Conservation (phyloP, 345 rosid genomes). For the Eucalyptus cloeziana region DNA sequence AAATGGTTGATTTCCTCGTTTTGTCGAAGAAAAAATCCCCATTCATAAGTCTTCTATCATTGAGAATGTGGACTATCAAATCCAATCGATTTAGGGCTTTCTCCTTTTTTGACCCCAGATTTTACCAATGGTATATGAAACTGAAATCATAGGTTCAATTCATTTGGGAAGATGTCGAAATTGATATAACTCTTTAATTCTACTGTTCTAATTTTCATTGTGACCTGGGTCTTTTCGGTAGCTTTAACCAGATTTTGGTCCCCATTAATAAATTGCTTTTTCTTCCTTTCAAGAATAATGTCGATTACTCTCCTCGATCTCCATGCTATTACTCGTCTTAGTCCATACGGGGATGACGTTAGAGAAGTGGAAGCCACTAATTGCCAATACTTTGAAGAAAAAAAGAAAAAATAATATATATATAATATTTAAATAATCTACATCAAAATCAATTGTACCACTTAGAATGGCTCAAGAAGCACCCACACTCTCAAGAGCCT, state of each 20-base stretch:
- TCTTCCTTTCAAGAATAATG: neutral
- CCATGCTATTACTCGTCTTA: neutral
- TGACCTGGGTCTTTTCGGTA: neutral
- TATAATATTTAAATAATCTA: no score
- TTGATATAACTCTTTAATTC: neutral
- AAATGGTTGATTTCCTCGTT: no score
- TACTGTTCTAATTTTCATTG: neutral
- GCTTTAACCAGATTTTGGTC: neutral
- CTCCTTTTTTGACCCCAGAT: no score
- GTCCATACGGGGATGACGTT: no score
- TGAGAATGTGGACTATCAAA: neutral
- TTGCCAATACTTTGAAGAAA: neutral
- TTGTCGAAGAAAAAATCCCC: no score
- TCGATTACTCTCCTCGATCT: neutral
- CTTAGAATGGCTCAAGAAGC: no score
- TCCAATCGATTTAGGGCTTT: neutral
- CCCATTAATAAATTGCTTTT: neutral
- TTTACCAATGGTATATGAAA: no score
- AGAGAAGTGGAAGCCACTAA: neutral
- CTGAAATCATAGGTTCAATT: neutral
- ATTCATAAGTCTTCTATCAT: neutral
- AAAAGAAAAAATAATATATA: no score
- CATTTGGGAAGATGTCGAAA: neutral
- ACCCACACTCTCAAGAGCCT: no score
- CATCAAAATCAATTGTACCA: no score